Evolutionary conservation across 768 basidiomycete genomes (phyloP).

Genomic region (Chalciporus piperatus): DNA sequence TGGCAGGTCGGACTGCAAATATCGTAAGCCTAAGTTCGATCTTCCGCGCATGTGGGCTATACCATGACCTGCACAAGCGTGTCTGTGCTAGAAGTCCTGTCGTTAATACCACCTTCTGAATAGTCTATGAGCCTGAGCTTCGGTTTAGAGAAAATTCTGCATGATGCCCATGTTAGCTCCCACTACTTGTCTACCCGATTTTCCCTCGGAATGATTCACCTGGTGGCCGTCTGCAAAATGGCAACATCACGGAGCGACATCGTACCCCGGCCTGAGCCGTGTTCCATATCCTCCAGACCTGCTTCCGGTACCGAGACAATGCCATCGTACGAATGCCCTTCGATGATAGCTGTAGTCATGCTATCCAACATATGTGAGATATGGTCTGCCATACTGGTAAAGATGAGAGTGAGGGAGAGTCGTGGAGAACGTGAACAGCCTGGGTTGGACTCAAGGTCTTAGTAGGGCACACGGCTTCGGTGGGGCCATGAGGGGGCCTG

Average conservation of each 20-base stretch:
- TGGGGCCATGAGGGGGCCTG: too few relatives aligned
- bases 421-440: neutral
- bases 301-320: neutral
- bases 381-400: neutral
- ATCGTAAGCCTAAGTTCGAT: too few relatives aligned
- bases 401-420: neutral
- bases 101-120: neutral
- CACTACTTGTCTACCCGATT: too few relatives aligned
- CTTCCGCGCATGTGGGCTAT: too few relatives aligned
- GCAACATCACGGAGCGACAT: neutral
- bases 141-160: neutral
- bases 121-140: neutral
- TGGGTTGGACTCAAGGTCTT: neutral
- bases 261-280: neutral
- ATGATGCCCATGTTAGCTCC: too few relatives aligned
- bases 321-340: constrained; percentile 3
- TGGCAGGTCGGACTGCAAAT: too few relatives aligned
- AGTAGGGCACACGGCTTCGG: neutral
- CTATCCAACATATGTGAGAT: neutral
- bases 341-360: neutral
- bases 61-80: too few relatives aligned
- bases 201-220: neutral
- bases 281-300: constrained; percentile 3
- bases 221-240: neutral
- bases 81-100: neutral